Evolutionary conservation across 1,284 basidiomycete genomes (phyloP).

Genomic region (Meripilus lineatus): DNA sequence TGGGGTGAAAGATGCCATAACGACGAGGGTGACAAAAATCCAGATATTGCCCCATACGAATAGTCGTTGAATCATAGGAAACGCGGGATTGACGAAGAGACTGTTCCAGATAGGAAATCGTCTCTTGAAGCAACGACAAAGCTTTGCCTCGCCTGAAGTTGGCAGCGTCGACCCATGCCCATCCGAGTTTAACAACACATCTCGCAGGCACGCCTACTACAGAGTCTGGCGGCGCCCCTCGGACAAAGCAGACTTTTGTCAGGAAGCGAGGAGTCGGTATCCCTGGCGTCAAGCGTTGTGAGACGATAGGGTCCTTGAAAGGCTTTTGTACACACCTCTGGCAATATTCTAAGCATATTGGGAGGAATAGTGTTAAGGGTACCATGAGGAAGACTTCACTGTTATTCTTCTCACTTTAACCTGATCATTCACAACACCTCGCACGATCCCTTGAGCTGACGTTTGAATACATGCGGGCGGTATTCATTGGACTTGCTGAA

Average conservation of each 20-base stretch:
- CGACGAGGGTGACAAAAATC: slow-evolving; percentile 64
- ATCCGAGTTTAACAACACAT: slow-evolving; percentile 72
- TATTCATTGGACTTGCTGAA: too few species aligned
- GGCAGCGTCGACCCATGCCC: slow-evolving; percentile 81
- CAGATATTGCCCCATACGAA: slow-evolving; percentile 62
- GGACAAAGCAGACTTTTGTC: slow-evolving; percentile 52
- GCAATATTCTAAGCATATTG: slow-evolving; percentile 80
- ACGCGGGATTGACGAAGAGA: slow-evolving; percentile 81
- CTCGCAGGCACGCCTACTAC: slow-evolving; percentile 37
- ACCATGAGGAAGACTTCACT: slow-evolving; percentile 83
- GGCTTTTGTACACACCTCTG: slow-evolving; percentile 37
- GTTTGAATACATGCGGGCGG: too few species aligned
- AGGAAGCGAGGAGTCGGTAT: slow-evolving; percentile 71
- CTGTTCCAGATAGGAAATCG: slow-evolving; percentile 35
- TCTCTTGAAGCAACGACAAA: neutral
- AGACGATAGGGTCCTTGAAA: neutral
- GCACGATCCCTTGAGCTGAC: slow-evolving; percentile 66
- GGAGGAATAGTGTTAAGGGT: slow-evolving; percentile 74
- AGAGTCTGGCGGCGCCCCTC: too few species aligned
- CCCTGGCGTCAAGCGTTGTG: slow-evolving; percentile 32
- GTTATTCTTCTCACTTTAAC: too few species aligned
- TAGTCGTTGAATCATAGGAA: slow-evolving; percentile 62
- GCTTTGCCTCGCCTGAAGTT: slow-evolving; percentile 78
- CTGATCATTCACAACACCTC: slow-evolving; percentile 1
- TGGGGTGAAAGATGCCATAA: slow-evolving; percentile 66